Percentiles rank a stretch among this genome's conserved stretches.
These are phyloP conservation scores for Malassezia arunalokei DNA, from an alignment of 1,284 basidiomycete genomes.

Conservation along the genomic window DNA sequence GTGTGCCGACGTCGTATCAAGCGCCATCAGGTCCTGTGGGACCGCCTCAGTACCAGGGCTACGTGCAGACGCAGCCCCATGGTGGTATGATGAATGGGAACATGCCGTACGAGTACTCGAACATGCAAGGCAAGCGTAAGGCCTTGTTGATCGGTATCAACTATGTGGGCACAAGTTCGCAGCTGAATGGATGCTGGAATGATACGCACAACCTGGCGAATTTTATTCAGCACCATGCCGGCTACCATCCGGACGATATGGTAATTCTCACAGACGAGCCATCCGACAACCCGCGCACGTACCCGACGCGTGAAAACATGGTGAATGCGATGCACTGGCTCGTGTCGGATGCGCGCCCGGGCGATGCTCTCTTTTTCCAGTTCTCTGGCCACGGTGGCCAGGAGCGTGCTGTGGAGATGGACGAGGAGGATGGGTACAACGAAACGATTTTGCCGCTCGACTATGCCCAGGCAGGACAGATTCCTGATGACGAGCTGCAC, in stretches of 20 bases:
- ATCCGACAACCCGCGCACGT: conserved; percentile 28
- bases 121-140: conserved; percentile 43
- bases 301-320: conserved; percentile 44
- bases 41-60: conserved; percentile 31
- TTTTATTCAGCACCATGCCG: conserved; percentile 36
- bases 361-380: conserved; percentile 46
- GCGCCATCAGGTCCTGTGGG: conserved; percentile 21
- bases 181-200: conserved; percentile 44
- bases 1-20: conserved; percentile 21
- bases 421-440: conserved; percentile 45
- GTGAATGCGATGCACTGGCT: conserved; percentile 45
- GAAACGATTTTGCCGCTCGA: conserved; percentile 46
- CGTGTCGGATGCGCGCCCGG: conserved; percentile 33
- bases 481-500: conserved; percentile 45
- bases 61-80: conserved; percentile 32
- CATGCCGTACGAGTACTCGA: conserved; percentile 38
- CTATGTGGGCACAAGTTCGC: conserved; percentile 23
- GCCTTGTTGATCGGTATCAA: conserved; percentile 46
- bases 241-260: conserved; percentile 45
- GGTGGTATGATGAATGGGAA: conserved; percentile 33
- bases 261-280: conserved; percentile 42
- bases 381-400: conserved; percentile 44
- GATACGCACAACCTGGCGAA: conserved; percentile 42
- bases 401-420: conserved; percentile 38
- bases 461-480: conserved; percentile 39